Evolutionary conservation across 352 stramenopile species (phyloP), one percentile per base, ranked within the genome.

Genomic region (Phytophthora agathidicida): DNA sequence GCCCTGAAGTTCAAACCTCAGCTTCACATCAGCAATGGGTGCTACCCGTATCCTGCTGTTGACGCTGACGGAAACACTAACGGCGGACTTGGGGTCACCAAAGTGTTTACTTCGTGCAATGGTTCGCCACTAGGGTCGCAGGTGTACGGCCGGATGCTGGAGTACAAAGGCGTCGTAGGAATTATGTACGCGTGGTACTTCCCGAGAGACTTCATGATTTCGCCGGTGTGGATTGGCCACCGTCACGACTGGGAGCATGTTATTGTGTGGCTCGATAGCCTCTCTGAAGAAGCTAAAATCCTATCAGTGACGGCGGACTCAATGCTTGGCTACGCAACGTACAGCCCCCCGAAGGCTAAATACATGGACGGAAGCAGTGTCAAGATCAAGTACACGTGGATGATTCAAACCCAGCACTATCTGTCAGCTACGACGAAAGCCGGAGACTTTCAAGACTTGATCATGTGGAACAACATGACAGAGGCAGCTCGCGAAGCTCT

Each of bases 171-270:
- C 24, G 11, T 20, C 9, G 22, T 28, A 28, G 48, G 33, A 7
- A 39, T 48, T 16, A 48, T 48, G 41, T 35, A 36, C 41, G n/a
- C 26, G 5, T 48, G 43, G 17, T 51, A 51, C 23, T 43, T 53
- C 13, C 45, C 45, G 19, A 53, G n/a, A 19, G 45, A 43, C 14
- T 23, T 13, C 10, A 38, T 11, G 14, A 27, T 52, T 47, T 56
- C 48, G 24, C 31, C 45, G 3, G 10, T 33, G 13, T 62, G 53
- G 55, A 44, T 52, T 30, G 68, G 68, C 7, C 59, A 71, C 35
- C 68, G 68, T 31, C 68, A 77, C 43, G 59, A 71, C 23, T 77
- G 64, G 64, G 64, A 74, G 42, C 57, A 77, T 38, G 45, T 68
- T 31, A 63, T 77, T 13, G 49, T 77, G 7, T 77, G 68, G 68